Evolutionary conservation across 2,329 filamentous ascomycete genomes (phyloP).

Genomic region (Dactylonectria estremocensis): DNA sequence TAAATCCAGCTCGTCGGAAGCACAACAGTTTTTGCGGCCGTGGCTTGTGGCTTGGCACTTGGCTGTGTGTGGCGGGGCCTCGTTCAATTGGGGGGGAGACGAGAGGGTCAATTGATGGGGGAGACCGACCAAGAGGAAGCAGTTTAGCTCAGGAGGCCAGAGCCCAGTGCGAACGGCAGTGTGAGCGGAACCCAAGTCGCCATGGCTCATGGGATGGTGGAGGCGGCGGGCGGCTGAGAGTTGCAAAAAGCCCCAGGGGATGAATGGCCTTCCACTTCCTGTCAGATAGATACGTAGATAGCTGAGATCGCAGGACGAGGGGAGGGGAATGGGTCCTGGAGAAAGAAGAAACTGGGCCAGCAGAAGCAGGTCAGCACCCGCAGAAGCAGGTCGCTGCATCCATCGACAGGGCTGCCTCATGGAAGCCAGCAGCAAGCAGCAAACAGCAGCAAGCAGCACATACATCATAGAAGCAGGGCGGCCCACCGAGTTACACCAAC

Average conservation of each 20-base stretch:
- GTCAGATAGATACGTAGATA: conserved; percentile 40
- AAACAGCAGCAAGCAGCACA: neutral
- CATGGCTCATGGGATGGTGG: neutral
- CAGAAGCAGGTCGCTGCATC: neutral
- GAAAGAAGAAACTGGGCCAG: conserved; percentile 5
- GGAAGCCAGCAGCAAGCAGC: too few species aligned
- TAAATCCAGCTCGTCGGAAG: neutral
- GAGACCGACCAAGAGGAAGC: neutral
- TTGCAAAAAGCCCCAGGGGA: conserved; percentile 20
- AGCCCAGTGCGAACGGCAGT: conserved; percentile 12
- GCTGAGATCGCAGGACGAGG: conserved; percentile 38
- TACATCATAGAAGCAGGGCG: neutral
- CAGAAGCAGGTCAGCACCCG: conserved; percentile 6
- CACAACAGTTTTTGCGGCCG: neutral
- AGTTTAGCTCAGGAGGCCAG: conserved; percentile 17
- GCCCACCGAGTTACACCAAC: neutral
- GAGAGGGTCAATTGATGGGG: neutral
- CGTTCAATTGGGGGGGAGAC: too few species aligned
- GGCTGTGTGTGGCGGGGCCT: neutral
- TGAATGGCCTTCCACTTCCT: conserved; percentile 27
- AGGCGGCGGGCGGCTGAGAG: too few species aligned
- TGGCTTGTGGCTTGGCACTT: conserved; percentile 22
- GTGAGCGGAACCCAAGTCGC: conserved; percentile 4
- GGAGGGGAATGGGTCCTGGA: neutral
- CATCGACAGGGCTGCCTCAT: too few species aligned